Evolutionary conservation across 202 grass and related monocot genomes (phyloP).

Genomic region (Hordeum pubiflorum): DNA sequence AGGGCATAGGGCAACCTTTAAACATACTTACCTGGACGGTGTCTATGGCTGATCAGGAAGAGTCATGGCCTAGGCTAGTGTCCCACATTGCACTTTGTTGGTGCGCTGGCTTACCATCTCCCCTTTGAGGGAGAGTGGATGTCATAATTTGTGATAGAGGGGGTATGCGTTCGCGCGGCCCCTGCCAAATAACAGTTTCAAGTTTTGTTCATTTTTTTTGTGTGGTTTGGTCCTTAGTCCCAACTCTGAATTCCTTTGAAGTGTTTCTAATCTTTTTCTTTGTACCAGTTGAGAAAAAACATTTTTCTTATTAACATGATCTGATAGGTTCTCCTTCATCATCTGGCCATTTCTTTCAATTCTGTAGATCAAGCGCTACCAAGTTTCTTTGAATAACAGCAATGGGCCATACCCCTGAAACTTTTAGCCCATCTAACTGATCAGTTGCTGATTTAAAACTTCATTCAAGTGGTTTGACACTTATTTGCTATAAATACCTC

Average conservation of each 20-base stretch:
- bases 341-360: too few species aligned
- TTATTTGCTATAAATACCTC: neutral
- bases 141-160: conserved; percentile 63
- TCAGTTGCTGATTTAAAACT: neutral
- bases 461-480: neutral
- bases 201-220: neutral
- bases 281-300: too few species aligned
- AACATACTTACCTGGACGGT: neutral
- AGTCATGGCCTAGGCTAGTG: neutral
- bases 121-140: conserved; percentile 42
- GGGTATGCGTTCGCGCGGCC: conserved; percentile 66
- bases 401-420: neutral
- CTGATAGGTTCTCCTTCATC: too few species aligned
- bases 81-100: neutral
- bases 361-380: too few species aligned
- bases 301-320: too few species aligned
- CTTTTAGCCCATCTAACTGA: neutral
- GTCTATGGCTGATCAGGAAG: neutral
- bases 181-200: neutral
- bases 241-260: too few species aligned
- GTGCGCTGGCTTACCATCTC: neutral
- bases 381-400: too few species aligned
- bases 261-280: too few species aligned
- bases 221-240: neutral
- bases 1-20: neutral